Evolutionary conservation across 495 filamentous ascomycete genomes (phyloP).

Genomic region (Neurospora africana): DNA sequence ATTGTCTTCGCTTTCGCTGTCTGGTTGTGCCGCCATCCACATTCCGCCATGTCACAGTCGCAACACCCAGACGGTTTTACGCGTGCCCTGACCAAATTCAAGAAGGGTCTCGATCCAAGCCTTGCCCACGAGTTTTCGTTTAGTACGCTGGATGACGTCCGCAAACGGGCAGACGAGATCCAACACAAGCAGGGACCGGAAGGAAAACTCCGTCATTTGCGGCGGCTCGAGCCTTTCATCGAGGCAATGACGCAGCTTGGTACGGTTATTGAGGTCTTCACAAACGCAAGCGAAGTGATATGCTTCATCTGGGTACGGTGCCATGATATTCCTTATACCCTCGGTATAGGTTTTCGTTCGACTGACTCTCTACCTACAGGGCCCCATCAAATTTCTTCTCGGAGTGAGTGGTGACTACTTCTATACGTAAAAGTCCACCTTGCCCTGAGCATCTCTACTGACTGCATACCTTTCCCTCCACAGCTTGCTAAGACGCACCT

Average conservation of each 20-base stretch:
- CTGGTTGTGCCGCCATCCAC: neutral
- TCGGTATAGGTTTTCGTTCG: neutral
- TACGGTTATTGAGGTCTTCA: neutral
- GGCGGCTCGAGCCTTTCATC: neutral
- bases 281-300: neutral
- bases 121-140: neutral
- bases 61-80: neutral
- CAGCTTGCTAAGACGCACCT: neutral
- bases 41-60: neutral
- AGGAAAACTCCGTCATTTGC: neutral
- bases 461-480: neutral
- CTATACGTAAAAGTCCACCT: too few relatives aligned
- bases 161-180: neutral
- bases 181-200: neutral
- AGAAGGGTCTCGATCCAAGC: neutral
- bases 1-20: neutral
- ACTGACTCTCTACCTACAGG: neutral
- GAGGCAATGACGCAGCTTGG: neutral
- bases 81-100: neutral
- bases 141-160: neutral
- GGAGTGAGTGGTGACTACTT: too few relatives aligned
- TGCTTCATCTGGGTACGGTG: neutral
- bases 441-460: too few relatives aligned
- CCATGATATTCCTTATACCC: neutral
- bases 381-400: neutral